These are phyloP conservation scores for Saccharum hybrid DNA, from an alignment of 202 grass and related monocot species.

Conservation along the genomic window DNA sequence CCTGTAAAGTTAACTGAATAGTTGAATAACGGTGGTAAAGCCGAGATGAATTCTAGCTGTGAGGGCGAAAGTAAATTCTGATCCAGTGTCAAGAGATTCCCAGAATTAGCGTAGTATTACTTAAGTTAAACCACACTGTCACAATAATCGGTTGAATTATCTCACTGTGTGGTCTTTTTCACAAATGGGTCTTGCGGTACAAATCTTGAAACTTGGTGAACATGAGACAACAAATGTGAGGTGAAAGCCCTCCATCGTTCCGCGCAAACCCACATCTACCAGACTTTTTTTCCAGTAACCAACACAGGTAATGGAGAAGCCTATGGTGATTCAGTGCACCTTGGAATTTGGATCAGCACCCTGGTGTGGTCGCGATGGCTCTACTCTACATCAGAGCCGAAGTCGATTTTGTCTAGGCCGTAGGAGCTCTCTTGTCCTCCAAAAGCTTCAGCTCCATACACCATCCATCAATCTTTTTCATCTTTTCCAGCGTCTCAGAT, in stretches of 20 bases:
- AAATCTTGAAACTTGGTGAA: slow-evolving; percentile 41
- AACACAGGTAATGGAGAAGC: slow-evolving; percentile 1
- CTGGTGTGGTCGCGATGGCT: slow-evolving; percentile 33
- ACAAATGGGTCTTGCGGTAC: slow-evolving; percentile 44
- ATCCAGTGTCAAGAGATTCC: slow-evolving; percentile 21
- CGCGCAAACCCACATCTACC: slow-evolving; percentile 28
- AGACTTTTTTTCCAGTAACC: slow-evolving; percentile 35
- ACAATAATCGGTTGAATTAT: slow-evolving; percentile 30
- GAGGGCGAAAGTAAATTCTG: not conserved
- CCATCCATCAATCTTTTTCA: slow-evolving; percentile 81
- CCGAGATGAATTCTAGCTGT: not conserved
- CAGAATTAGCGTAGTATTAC: slow-evolving; percentile 33
- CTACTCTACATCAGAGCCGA: slow-evolving; percentile 47
- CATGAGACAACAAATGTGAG: slow-evolving; percentile 47
- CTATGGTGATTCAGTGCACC: slow-evolving; percentile 35
- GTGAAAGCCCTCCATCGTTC: slow-evolving; percentile 42
- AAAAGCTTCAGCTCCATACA: slow-evolving; percentile 78
- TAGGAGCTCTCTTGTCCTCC: slow-evolving; percentile 61
- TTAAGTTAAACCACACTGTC: slow-evolving; percentile 22
- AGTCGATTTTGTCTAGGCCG: slow-evolving; percentile 22
- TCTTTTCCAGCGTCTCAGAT: slow-evolving; percentile 77
- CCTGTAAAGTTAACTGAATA: not conserved
- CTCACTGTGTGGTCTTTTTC: slow-evolving; percentile 26
- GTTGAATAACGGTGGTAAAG: not conserved
- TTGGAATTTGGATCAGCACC: slow-evolving; percentile 41